Conservation (phyloP, 352 stramenopile genomes). For the Globisporangium rhizosaccharum region DNA sequence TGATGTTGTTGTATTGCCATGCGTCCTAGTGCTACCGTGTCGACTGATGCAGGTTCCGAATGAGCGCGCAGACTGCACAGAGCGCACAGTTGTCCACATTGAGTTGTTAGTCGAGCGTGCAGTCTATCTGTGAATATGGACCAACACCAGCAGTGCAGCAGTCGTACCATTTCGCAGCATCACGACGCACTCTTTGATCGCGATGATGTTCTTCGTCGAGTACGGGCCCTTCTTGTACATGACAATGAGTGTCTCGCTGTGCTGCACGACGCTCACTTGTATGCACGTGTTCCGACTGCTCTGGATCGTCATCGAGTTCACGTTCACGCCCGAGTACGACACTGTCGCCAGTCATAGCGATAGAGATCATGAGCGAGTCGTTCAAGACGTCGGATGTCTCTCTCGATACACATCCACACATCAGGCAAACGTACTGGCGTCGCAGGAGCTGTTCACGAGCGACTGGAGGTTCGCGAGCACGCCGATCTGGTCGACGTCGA, state of each 20-base stretch:
- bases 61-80: constrained; percentile 49
- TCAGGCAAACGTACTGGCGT: constrained; percentile 64
- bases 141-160: not conserved
- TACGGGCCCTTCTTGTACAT: constrained; percentile 80
- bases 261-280: constrained; percentile 81
- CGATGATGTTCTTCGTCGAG: constrained; percentile 53
- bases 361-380: not conserved
- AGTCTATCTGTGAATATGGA: not conserved
- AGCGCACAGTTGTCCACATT: not conserved
- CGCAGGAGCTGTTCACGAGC: constrained; percentile 76
- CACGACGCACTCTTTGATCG: constrained; percentile 77
- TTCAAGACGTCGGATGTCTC: too few species aligned
- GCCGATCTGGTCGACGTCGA: constrained; percentile 88
- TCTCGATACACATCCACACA: not conserved
- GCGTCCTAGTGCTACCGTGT: constrained; percentile 22
- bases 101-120: too few species aligned
- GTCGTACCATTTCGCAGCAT: constrained; percentile 68
- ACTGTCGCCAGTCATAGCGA: constrained; percentile 30
- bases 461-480: constrained; percentile 88
- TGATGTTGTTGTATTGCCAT: not conserved
- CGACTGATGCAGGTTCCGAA: constrained; percentile 64
- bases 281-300: constrained; percentile 80
- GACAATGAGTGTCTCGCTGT: constrained; percentile 77
- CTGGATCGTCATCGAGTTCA: constrained; percentile 86
- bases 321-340: constrained; percentile 73